A percentile compares a stretch with the other conserved stretches of the same genome.
phyloP scores from a whole-genome alignment of 2,329 filamentous ascomycete species.

The Zasmidium cellare region DNA sequence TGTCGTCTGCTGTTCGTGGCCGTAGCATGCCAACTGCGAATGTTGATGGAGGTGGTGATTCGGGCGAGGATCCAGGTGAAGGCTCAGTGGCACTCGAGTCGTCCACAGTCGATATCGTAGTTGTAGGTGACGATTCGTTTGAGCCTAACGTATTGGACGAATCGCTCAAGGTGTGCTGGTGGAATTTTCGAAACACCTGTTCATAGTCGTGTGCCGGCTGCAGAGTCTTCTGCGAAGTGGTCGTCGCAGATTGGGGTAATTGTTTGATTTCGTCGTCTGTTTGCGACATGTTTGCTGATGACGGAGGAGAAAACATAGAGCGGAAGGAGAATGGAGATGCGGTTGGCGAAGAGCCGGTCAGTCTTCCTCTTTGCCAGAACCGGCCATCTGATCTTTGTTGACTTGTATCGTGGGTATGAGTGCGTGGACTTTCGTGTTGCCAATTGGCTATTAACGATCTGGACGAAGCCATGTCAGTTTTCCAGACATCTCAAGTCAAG shows the following conservation, averaged over 20 bases:
- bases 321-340: conserved; percentile 17
- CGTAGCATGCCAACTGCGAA: conserved; percentile 60
- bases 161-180: conserved; percentile 75
- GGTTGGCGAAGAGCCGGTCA: conserved; percentile 26
- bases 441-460: conserved; percentile 32
- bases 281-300: conserved; percentile 28
- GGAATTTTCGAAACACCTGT: conserved; percentile 38
- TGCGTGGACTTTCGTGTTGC: conserved; percentile 22
- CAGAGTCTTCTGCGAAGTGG: conserved; percentile 11
- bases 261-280: conserved; percentile 25
- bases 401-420: conserved; percentile 9
- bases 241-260: conserved; percentile 21
- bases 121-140: conserved; percentile 91
- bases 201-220: conserved; percentile 25
- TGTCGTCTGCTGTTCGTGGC: conserved; percentile 50
- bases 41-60: conserved; percentile 74
- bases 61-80: conserved; percentile 87
- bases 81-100: conserved; percentile 87
- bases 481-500: conserved; percentile 1
- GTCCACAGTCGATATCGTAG: conserved; percentile 88
- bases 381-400: conserved; percentile 16
- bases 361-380: conserved; percentile 28
- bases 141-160: conserved; percentile 79
- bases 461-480: conserved; percentile 27
- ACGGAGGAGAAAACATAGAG: conserved; percentile 17